Base-by-base conservation (phyloP, 192 early-diverging fungal genomes). In the Coemansia sp. region DNA sequence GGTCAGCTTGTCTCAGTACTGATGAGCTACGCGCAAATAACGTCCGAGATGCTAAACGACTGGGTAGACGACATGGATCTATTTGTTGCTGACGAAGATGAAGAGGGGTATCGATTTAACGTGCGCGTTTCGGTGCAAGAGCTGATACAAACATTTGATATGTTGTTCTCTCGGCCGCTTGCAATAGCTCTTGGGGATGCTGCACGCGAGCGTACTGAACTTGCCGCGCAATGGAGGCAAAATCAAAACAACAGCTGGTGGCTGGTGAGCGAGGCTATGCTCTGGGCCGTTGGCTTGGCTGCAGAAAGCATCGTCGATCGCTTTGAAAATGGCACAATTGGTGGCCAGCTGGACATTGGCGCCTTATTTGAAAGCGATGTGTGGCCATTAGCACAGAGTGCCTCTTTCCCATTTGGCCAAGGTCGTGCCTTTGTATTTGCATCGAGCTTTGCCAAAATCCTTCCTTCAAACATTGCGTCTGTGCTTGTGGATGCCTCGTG, bases 381-480 rank as follows among this genome's bases (percentile, higher is more conserved):
- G 9, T 83, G 94, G 63, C 87, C 87, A 50, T 54, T 84, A 61
- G 74, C 76, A 1, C 81, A 74, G 21, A 71, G 75, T 56, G 15
- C 73, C 84, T 88, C 88, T 11, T 75, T 69, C 9, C 96, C 96
- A 9, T 94, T 94, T 74, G 85, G 93, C 64, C 92, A 94, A 75
- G 94, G 95, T 5, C 93, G 96, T 13, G 90, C 94, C 2, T 87
- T 98, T 60, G 90, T 95, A 16, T 95, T 96, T 86, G 87, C 91
- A 3, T 90, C 90, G 53, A 86, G 90, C 68, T 93, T 94, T 86
- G 89, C 90, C 16, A 78, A 85, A 11, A 83, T 88, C 18, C 76
- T 95, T 32, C 92, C 93, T 13, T 56, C 81, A 1, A 75, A 88
- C 13, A 84, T 94, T 32, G 84, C 91, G 3, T 58, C 73, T 3